These are phyloP conservation scores for Barnettozyma botsteinii DNA, from an alignment of 805 yeast species.

Conservation along the genomic window DNA sequence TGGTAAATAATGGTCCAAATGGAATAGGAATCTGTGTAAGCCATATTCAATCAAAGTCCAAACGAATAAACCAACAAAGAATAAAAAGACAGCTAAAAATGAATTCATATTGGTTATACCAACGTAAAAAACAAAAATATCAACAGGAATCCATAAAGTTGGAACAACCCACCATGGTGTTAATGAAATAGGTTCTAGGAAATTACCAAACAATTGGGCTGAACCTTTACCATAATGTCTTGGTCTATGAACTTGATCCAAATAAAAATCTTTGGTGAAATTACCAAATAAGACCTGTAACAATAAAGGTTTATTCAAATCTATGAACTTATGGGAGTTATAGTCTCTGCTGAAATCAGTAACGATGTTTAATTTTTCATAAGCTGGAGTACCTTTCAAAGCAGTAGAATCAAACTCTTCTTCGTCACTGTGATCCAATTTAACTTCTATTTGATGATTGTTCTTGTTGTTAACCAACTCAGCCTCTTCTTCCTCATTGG, in stretches of 20 bases:
- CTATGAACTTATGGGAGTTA: slow-evolving; percentile 77
- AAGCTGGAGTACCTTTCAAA: slow-evolving; percentile 64
- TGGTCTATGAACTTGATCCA: slow-evolving; percentile 96
- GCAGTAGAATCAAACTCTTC: slow-evolving; percentile 44
- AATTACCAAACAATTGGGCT: slow-evolving; percentile 92
- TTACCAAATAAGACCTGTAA: slow-evolving; percentile 71
- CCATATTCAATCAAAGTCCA: slow-evolving; percentile 92
- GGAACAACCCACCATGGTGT: slow-evolving; percentile 98
- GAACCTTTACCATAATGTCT: slow-evolving; percentile 97
- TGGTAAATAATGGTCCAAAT: slow-evolving; percentile 82
- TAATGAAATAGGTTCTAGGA: slow-evolving; percentile 82
- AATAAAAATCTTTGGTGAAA: slow-evolving; percentile 82
- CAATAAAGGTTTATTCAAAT: slow-evolving; percentile 74
- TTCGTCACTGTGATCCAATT: slow-evolving; percentile 35
- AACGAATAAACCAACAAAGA: slow-evolving; percentile 74
- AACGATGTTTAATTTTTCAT: slow-evolving; percentile 63
- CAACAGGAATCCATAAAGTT: slow-evolving; percentile 77
- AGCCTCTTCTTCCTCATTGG: slow-evolving; percentile 71
- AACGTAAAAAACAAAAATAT: slow-evolving; percentile 51
- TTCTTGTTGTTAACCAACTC: slow-evolving; percentile 59
- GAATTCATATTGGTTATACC: slow-evolving; percentile 48
- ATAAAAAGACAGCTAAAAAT: slow-evolving; percentile 47
- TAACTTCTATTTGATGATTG: slow-evolving; percentile 50
- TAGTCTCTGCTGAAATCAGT: slow-evolving; percentile 75
- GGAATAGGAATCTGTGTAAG: slow-evolving; percentile 89